phyloP scores from a whole-genome alignment of 805 yeast genomes.

The Candida cerambycidarum region DNA sequence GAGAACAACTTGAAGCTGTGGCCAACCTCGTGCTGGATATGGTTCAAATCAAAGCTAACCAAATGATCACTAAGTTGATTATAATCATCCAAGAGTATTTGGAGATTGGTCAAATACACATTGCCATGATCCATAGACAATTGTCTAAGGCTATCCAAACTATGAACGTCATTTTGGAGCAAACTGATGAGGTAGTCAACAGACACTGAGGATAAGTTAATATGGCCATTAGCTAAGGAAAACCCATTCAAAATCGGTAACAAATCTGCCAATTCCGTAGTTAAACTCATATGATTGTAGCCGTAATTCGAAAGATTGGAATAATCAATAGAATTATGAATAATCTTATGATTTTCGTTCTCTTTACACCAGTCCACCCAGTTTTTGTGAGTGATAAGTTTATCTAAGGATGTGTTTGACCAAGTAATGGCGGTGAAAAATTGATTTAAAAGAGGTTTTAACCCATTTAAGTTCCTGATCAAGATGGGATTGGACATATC shows the following conservation, averaged over 20 bases:
- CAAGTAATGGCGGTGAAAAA: conserved; percentile 7
- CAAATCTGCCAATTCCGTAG: conserved; percentile 12
- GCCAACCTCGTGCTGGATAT: conserved; percentile 7
- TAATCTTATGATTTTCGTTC: conserved; percentile 6
- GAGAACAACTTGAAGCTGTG: conserved; percentile 13
- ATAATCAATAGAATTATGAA: conserved; percentile 13
- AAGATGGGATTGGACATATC: conserved; percentile 6
- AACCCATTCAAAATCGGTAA: conserved; percentile 12
- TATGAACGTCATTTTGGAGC: conserved; percentile 4
- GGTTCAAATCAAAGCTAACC: conserved; percentile 7
- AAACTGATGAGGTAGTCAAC: conserved; percentile 9
- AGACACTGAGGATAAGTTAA: conserved; percentile 13
- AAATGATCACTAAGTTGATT: conserved; percentile 10
- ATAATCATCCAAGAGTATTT: conserved; percentile 12
- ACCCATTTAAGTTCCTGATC: neutral
- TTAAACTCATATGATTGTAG: conserved; percentile 9
- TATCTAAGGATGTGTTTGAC: conserved; percentile 10
- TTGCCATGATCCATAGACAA: conserved; percentile 9
- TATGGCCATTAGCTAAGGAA: conserved; percentile 6
- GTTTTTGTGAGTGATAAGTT: conserved; percentile 11
- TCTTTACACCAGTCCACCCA: conserved; percentile 17
- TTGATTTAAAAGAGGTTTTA: neutral
- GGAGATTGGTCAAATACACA: conserved; percentile 12
- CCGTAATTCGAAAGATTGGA: conserved; percentile 14
- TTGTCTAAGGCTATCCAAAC: neutral